Evolutionary conservation across 2,329 filamentous ascomycete genomes (phyloP), one percentile per base, ranked within the genome.

Genomic region (Fonsecaea multimorphosa): DNA sequence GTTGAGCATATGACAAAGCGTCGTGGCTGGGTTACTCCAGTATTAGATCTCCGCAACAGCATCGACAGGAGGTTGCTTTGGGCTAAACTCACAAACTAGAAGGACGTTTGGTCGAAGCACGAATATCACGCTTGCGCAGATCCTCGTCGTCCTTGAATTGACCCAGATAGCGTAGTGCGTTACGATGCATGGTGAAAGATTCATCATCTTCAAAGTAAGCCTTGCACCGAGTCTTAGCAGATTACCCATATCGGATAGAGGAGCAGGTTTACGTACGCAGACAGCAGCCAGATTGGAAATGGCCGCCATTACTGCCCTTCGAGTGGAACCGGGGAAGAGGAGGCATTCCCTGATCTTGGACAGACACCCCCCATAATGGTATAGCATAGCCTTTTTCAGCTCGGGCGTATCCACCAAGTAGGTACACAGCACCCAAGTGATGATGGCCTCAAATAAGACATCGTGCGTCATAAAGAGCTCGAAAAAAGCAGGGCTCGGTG

Each of bases 361-460:
- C 52, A 67, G 49, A 19, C 61, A 64, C 29, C 44, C 34, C 27
- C 65, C 65, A 49, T 67, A 67, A 31, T 67, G 65, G 34, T 54
- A 55, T 34, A 67, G 57, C 61, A 64, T 61, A 2, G 65, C 61
- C 31, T 61, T 53, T 22, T 61, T 54, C 9, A 53, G 49, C 34
- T 64, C 53, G 22, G 61, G 65, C 8, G 56, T 61, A 14, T 64
- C 38, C 2, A 36, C 11, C n/a, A 62, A 53, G 27, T 54, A 59
- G 11, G 63, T 62, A 32, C 61, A 67, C 11, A 67, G 24, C 4
- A 64, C 52, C 40, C 63, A 67, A 22, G 61, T 54, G n/a, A 64
- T 44, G 14, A 67, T n/a, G 12, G 65, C 65, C 44, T 67, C 65
- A 51, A 67, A 67, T 27, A 67, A 24, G 40, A 67, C 61, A 57